These are phyloP conservation scores for Microsporum canis DNA, from an alignment of 2,329 filamentous ascomycete species.

Conservation along the genomic window DNA sequence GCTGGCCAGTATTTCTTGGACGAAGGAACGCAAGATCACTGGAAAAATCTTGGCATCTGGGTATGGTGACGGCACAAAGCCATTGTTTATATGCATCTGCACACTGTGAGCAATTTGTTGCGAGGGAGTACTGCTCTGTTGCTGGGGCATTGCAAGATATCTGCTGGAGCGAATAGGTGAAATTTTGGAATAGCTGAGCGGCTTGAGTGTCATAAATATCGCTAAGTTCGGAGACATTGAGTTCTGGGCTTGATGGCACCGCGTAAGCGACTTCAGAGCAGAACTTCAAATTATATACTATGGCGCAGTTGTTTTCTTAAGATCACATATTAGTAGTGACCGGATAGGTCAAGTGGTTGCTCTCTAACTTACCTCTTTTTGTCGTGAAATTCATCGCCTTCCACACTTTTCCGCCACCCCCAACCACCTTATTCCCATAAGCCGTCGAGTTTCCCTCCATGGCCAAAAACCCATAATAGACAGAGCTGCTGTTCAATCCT, in stretches of 20 bases:
- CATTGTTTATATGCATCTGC: conserved; percentile 74
- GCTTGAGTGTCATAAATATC: conserved; percentile 71
- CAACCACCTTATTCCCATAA: conserved; percentile 44
- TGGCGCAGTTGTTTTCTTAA: conserved; percentile 67
- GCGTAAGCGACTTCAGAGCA: conserved; percentile 84
- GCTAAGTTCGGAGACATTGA: conserved; percentile 51
- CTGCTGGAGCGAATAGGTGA: conserved; percentile 70
- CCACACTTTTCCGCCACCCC: conserved; percentile 69
- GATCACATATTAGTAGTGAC: neutral
- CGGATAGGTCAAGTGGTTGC: neutral
- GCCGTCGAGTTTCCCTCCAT: conserved; percentile 46
- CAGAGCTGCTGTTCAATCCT: conserved; percentile 58
- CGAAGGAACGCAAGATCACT: conserved; percentile 47
- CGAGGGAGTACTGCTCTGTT: conserved; percentile 70
- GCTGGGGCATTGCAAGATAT: conserved; percentile 69
- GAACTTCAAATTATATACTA: conserved; percentile 79
- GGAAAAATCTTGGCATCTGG: conserved; percentile 77
- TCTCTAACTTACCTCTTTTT: conserved; percentile 51
- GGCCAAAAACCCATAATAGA: conserved; percentile 64
- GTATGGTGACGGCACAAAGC: conserved; percentile 88
- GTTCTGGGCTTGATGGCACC: conserved; percentile 68
- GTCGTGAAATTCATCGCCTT: conserved; percentile 62
- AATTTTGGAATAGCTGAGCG: conserved; percentile 57
- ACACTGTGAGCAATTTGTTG: conserved; percentile 64
- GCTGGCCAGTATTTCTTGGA: conserved; percentile 58